A percentile compares a stretch with the other conserved stretches of the same genome.
Evolutionary conservation across 148 eudicot species (phyloP).

Genomic region (Cornus controversa): DNA sequence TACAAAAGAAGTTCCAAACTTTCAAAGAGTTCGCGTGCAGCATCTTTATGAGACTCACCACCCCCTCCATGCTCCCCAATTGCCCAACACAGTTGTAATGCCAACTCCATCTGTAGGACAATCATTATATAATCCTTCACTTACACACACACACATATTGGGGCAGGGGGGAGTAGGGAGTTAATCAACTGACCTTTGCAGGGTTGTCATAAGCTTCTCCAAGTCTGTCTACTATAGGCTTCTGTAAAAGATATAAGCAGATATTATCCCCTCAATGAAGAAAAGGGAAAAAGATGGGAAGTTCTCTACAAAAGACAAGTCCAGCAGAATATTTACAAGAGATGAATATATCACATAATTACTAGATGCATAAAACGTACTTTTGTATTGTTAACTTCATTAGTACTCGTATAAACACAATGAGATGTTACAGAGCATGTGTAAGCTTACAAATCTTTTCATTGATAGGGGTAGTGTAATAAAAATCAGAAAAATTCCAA

Average conservation of each 20-base stretch:
- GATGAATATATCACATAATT: neutral
- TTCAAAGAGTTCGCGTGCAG: conserved; percentile 96
- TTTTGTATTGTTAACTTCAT: neutral
- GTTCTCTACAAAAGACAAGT: neutral
- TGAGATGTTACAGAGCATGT: neutral
- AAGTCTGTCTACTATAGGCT: conserved; percentile 90
- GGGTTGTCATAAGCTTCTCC: conserved; percentile 97
- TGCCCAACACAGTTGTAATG: conserved; percentile 95
- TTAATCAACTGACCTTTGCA: conserved; percentile 58
- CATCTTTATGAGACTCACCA: conserved; percentile 86
- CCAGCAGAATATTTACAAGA: conserved; percentile 1
- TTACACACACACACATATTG: too few relatives aligned
- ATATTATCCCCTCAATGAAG: neutral
- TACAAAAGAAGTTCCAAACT: conserved; percentile 89
- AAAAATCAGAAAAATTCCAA: too few relatives aligned
- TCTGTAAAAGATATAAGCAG: conserved; percentile 46
- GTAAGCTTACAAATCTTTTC: too few relatives aligned
- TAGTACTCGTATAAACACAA: neutral
- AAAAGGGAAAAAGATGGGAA: conserved; percentile 2
- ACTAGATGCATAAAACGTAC: neutral
- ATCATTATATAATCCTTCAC: neutral
- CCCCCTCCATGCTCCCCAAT: conserved; percentile 99
- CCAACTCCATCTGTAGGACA: conserved; percentile 81
- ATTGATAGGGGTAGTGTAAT: too few relatives aligned
- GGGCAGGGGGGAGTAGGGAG: neutral